phyloP scores from a whole-genome alignment of 2,329 filamentous ascomycete species.

The Akanthomyces lecanii region DNA sequence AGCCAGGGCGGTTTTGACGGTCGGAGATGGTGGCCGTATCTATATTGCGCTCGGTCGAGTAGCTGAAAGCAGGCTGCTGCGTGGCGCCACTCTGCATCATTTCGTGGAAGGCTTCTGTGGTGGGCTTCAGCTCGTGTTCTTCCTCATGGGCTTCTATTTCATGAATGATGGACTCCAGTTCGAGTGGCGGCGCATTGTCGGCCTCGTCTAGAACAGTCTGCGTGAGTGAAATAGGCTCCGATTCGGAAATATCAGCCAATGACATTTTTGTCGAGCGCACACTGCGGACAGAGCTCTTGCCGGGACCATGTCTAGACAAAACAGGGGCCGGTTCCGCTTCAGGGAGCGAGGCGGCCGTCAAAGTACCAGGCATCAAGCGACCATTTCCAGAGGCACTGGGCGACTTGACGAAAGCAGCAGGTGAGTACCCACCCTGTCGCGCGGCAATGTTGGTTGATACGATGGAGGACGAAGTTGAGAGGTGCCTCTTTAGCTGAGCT shows the following conservation, averaged over 20 bases:
- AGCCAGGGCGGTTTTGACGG: constrained; percentile 33
- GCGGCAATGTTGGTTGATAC: constrained; percentile 64
- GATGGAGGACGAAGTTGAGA: constrained; percentile 57
- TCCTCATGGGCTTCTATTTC: constrained; percentile 23
- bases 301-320: constrained; percentile 49
- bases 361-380: constrained; percentile 52
- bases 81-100: constrained; percentile 22
- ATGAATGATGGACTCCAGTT: constrained; percentile 19
- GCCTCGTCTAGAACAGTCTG: constrained; percentile 51
- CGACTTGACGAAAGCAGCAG: constrained; percentile 63
- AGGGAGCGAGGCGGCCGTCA: constrained; percentile 38
- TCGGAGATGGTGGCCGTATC: neutral
- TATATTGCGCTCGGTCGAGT: neutral
- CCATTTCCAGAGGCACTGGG: constrained; percentile 59
- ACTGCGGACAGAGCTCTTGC: constrained; percentile 51
- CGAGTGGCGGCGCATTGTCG: constrained; percentile 38
- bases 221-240: constrained; percentile 49
- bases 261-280: constrained; percentile 47
- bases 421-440: constrained; percentile 66
- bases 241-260: constrained; percentile 54
- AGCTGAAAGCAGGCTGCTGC: constrained; percentile 2
- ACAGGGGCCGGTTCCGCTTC: constrained; percentile 38
- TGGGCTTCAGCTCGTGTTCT: constrained; percentile 15
- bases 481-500: constrained; percentile 37
- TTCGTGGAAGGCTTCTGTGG: constrained; percentile 31